These are phyloP conservation scores for Murraya paniculata DNA, from an alignment of 345 rosid genomes.

Conservation along the genomic window DNA sequence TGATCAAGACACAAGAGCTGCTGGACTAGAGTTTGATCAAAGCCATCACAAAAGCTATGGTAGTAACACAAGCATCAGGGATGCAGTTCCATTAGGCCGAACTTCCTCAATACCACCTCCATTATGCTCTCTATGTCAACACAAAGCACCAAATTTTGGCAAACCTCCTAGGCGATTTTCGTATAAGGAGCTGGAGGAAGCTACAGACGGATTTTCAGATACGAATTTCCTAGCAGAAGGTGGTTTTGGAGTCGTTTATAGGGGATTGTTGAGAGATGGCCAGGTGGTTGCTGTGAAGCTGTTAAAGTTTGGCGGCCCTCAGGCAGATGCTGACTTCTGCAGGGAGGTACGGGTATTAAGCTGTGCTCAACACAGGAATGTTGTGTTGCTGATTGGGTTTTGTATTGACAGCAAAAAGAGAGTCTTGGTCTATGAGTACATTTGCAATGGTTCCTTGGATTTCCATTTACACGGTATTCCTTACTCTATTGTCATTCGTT, in stretches of 20 bases:
- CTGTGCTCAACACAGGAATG: constrained; percentile 78
- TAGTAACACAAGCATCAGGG: constrained; percentile 35
- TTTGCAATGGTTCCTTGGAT: constrained; percentile 72
- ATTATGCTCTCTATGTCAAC: constrained; percentile 66
- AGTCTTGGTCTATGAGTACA: constrained; percentile 66
- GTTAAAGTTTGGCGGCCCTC: constrained; percentile 40
- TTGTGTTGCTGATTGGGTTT: constrained; percentile 63
- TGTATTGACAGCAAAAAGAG: constrained; percentile 51
- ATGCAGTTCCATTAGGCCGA: constrained; percentile 49
- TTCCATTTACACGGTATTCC: constrained; percentile 62
- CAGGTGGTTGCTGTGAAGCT: constrained; percentile 71
- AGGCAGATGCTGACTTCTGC: constrained; percentile 67
- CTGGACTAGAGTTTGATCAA: constrained; percentile 25
- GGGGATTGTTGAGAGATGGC: constrained; percentile 54
- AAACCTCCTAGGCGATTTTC: constrained; percentile 66
- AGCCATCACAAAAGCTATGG: constrained; percentile 24
- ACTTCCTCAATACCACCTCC: constrained; percentile 69
- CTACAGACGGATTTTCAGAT: constrained; percentile 61
- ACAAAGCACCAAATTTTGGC: constrained; percentile 64
- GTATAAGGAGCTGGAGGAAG: constrained; percentile 51
- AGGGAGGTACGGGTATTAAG: constrained; percentile 71
- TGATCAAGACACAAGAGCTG: constrained; percentile 35
- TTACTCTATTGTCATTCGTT: background rate
- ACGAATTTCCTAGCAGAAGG: constrained; percentile 62
- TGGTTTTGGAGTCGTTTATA: constrained; percentile 57